Evolutionary conservation across 345 rosid genomes (phyloP).

Genomic region (Linum tenue): DNA sequence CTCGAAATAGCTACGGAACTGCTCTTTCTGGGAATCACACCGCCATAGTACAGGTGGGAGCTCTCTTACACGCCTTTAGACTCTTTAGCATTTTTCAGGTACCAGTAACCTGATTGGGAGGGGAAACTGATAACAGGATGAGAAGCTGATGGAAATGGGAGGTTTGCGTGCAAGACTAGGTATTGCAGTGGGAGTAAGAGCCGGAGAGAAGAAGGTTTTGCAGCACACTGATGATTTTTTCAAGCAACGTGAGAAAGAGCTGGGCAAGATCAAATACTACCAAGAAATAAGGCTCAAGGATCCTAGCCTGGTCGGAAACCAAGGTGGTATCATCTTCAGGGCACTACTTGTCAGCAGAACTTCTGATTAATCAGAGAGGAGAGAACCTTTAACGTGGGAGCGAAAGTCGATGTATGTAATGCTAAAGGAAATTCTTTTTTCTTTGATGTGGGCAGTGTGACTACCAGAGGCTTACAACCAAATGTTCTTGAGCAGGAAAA

Average conservation of each 20-base stretch:
- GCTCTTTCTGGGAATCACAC: conserved; percentile 67
- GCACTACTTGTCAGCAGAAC: conserved; percentile 13
- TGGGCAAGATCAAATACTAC: conserved; percentile 68
- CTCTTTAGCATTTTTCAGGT: neutral
- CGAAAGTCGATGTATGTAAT: too few relatives aligned
- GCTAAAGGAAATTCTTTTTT: too few relatives aligned
- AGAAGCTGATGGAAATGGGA: conserved; percentile 41
- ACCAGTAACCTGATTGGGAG: neutral
- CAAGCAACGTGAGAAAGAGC: conserved; percentile 53
- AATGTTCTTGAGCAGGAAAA: neutral
- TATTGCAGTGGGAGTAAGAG: conserved; percentile 61
- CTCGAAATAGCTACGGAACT: conserved; percentile 71
- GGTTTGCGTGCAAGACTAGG: conserved; percentile 35
- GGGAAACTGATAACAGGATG: conserved; percentile 43
- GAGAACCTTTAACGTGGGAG: too few relatives aligned
- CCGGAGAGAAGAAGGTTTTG: conserved; percentile 77
- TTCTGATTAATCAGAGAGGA: neutral
- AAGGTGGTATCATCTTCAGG: conserved; percentile 82
- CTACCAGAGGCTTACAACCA: neutral
- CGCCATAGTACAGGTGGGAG: conserved; percentile 66
- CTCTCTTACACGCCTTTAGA: neutral
- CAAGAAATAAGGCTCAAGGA: conserved; percentile 85
- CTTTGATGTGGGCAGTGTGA: neutral
- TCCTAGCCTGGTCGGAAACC: conserved; percentile 86
- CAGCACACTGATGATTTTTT: conserved; percentile 60